Evolutionary conservation across 371 early-diverging fungal species (phyloP).

Genomic region (Mortierella sp.): DNA sequence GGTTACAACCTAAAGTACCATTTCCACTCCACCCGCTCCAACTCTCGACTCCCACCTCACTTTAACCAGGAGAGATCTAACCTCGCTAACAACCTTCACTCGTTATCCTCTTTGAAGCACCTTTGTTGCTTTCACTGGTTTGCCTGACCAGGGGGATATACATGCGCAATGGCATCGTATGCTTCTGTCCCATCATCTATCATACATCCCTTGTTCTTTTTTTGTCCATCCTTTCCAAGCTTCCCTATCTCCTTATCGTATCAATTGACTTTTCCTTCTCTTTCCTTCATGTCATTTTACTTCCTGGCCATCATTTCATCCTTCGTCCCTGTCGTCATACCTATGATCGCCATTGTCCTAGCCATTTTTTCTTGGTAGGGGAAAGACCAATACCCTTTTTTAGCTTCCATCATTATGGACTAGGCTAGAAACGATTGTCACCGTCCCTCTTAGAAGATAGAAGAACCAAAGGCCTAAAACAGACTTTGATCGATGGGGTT

Average conservation of each 20-base stretch:
- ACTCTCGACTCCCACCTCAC: too few species aligned
- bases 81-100: neutral
- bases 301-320: neutral
- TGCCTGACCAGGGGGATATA: neutral
- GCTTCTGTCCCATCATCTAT: neutral
- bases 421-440: neutral
- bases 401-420: neutral
- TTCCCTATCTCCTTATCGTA: neutral
- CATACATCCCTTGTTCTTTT: neutral
- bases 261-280: neutral
- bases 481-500: neutral
- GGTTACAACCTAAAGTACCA: neutral
- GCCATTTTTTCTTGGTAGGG: neutral
- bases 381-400: neutral
- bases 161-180: neutral
- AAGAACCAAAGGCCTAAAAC: neutral
- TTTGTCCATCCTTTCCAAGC: too few species aligned
- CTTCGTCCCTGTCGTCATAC: neutral
- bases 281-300: neutral
- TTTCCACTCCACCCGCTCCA: neutral
- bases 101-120: neutral
- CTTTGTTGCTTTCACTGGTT: neutral
- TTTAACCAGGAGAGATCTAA: too few species aligned
- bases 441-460: too few species aligned
- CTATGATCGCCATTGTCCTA: neutral